Evolutionary conservation across 2,329 filamentous ascomycete genomes (phyloP).

Genomic region (Fusarium vanettenii): DNA sequence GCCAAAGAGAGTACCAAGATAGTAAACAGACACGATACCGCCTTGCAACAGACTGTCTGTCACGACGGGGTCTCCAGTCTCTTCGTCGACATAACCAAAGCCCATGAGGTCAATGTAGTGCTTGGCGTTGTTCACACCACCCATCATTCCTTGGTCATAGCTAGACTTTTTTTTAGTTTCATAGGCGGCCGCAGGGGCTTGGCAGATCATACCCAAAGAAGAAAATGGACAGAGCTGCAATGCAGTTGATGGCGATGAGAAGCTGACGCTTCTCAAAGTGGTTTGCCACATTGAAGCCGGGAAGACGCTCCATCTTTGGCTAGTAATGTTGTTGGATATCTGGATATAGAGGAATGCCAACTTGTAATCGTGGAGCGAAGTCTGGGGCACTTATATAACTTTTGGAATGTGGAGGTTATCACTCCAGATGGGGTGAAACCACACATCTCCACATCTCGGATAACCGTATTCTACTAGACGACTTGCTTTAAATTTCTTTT

Average conservation of each 20-base stretch:
- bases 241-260: constrained; percentile 39
- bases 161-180: neutral
- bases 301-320: constrained; percentile 27
- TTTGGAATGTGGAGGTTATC: constrained; percentile 8
- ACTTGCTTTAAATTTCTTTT: neutral
- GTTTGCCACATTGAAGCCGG: constrained; percentile 31
- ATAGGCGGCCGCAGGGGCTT: rapidly evolving
- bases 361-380: neutral
- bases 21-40: constrained; percentile 40
- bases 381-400: constrained; percentile 21
- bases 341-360: neutral
- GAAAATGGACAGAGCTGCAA: constrained; percentile 40
- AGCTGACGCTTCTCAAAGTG: constrained; percentile 40
- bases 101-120: constrained; percentile 39
- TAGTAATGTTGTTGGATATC: neutral
- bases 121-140: constrained; percentile 32
- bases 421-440: neutral
- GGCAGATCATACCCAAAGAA: constrained; percentile 38
- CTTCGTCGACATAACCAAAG: constrained; percentile 35
- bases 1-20: constrained; percentile 38
- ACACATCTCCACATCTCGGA: constrained; percentile 10
- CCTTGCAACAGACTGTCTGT: constrained; percentile 36
- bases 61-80: constrained; percentile 29
- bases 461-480: neutral
- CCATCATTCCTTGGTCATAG: constrained; percentile 38